Percentiles rank a stretch among this genome's conserved stretches.
phyloP scores from a whole-genome alignment of 331 rosid species.

The Telfairia occidentalis region DNA sequence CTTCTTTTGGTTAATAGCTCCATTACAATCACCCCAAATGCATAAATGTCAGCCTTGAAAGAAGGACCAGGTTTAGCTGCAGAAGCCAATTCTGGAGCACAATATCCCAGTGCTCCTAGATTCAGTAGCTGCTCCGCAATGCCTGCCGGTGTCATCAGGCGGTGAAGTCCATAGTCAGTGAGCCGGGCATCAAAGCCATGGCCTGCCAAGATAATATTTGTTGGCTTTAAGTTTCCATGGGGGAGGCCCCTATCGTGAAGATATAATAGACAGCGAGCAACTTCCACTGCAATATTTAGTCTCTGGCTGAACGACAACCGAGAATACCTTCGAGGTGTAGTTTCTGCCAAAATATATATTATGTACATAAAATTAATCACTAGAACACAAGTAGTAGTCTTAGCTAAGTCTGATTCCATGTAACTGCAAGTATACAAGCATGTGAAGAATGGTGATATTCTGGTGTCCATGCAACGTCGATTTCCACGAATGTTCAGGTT shows the following conservation, averaged over 20 bases:
- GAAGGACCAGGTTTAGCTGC: slow-evolving; percentile 69
- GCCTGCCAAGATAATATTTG: slow-evolving; percentile 56
- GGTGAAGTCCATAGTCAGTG: slow-evolving; percentile 78
- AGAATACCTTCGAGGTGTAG: slow-evolving; percentile 82
- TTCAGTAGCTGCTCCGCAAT: slow-evolving; percentile 82
- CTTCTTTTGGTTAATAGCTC: slow-evolving; percentile 82
- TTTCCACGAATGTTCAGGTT: background rate
- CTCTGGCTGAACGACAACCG: slow-evolving; percentile 73
- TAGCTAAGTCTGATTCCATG: slow-evolving; percentile 7
- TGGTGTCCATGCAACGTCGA: background rate
- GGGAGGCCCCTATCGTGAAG: slow-evolving; percentile 92
- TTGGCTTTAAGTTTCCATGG: slow-evolving; percentile 90
- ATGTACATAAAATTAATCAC: slow-evolving; percentile 14
- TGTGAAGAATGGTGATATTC: background rate
- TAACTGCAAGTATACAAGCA: background rate
- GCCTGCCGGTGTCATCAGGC: slow-evolving; percentile 83
- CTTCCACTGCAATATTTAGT: slow-evolving; percentile 67
- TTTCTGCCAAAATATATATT: slow-evolving; percentile 41
- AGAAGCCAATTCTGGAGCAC: slow-evolving; percentile 77
- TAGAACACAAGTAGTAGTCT: slow-evolving; percentile 13
- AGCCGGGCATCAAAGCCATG: slow-evolving; percentile 54
- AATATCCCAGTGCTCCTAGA: slow-evolving; percentile 93
- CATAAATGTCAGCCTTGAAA: slow-evolving; percentile 88
- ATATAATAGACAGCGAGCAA: slow-evolving; percentile 60
- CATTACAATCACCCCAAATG: slow-evolving; percentile 90